Evolutionary conservation across 179 eudicot genomes (phyloP), one percentile per base, ranked within the genome.

Genomic region (Nepenthes alata): DNA sequence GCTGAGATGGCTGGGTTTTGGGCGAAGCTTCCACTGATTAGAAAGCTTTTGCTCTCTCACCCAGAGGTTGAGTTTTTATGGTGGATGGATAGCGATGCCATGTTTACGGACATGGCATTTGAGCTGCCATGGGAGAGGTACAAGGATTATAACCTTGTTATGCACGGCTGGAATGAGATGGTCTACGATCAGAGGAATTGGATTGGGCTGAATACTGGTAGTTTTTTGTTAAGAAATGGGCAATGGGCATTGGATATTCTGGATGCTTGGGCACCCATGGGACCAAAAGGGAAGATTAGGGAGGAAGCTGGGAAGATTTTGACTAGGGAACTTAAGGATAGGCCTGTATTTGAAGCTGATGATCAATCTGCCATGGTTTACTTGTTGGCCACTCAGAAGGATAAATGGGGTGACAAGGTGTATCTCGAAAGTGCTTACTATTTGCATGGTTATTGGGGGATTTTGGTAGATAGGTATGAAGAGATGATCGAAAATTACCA

Each of bases 1-100:
- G 72, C 78, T 25, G 81, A 77, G 55, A 68, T 77, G 74, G 67
- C 84, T 3, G 84, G 81, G 5, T 69, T 72, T 67, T 80, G 84
- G 84, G 77, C 81, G 0, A 80, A 80, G 64, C 57, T 80, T 1
- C 84, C 84, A 0, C 70, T 80, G 72, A 74, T 80, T 47, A 57
- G 79, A 65, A 74, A 70, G 61, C 60, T 80, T 3, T 58, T 80
- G 69, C 55, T 80, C 36, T 69, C 77, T 1, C 84, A 77, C 45
- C 84, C 84, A 0, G 84, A 80, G 5, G 66, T 80, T 3, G 84
- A 80, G 71, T 80, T 73, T 57, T 35, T 80, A 35, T 80, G 84
- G 84, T 80, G 84, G 84, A 77, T 80, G 79, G 84, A 80, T 65
- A 80, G 77, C 67, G 85, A 80, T 67, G 81, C 85, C 2, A 74